These are phyloP conservation scores for Chaetothyriales sp. DNA, from an alignment of 2,329 filamentous ascomycete genomes.

Conservation along the genomic window DNA sequence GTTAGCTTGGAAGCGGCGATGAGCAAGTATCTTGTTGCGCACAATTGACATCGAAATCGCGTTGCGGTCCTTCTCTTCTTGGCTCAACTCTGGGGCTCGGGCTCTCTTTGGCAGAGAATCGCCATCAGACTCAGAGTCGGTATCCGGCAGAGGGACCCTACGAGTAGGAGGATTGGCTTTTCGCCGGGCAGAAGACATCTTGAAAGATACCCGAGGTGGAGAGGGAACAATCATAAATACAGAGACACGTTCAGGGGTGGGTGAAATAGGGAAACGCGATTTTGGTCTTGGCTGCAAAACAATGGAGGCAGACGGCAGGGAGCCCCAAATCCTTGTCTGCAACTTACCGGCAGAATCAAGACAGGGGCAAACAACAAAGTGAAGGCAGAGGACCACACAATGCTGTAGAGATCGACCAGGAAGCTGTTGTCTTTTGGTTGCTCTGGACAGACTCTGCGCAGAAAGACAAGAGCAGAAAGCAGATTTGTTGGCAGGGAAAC, in stretches of 20 bases:
- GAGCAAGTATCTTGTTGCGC: background rate
- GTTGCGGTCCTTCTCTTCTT: background rate
- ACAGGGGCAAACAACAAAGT: background rate
- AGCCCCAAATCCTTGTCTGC: background rate
- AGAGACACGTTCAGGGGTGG: background rate
- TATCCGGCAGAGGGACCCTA: background rate
- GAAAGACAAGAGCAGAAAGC: background rate
- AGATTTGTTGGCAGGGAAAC: background rate
- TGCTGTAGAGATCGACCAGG: background rate
- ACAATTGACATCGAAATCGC: background rate
- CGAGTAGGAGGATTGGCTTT: background rate
- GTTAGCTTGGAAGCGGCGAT: background rate
- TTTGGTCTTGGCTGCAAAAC: slow-evolving; percentile 1
- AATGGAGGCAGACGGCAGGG: background rate
- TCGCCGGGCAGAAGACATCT: background rate
- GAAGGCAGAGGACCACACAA: background rate
- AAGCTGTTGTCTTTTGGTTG: background rate
- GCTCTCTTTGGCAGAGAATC: background rate
- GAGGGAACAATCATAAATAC: background rate
- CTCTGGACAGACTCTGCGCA: background rate
- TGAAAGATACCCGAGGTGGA: background rate
- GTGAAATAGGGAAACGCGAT: background rate
- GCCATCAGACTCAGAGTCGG: background rate
- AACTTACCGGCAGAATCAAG: background rate
- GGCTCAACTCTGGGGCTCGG: background rate